Base-by-base conservation (phyloP, 257 asterid species). In the Eustoma russellianum region DNA sequence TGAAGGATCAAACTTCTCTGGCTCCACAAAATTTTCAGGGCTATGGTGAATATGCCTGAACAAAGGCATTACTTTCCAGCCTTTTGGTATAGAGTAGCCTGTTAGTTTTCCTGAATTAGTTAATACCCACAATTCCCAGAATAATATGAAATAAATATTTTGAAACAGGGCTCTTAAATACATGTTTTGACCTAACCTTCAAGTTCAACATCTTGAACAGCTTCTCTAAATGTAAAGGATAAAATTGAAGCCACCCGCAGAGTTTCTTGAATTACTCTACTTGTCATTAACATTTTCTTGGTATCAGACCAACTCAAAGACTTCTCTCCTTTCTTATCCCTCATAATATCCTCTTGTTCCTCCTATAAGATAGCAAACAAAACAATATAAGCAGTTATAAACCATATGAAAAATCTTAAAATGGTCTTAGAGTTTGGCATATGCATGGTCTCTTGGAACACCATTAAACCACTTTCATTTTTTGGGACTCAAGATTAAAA, bases 1-100 rank as follows among this genome's bases (percentile, higher is more conserved):
- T 62, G 95, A 87, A 52, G 98, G 98, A 70, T 91, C 92, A 73
- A 90, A 91, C 64, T 86, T 91, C 68, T 91, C 95, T 54, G 98
- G 98, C 65, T 91, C 94, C 7, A 83, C 67, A 67, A 83, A 91
- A 48, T 80, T 78, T 2, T 91, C 95, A 61, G 96, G 94, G 68
- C 80, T 83, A 63, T 87, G 98, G 50, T 91, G 98, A 53, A 91
- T 91, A 64, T 84, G 77, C 50, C 98, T 82, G 57, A 91, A 91
- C 9, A 91, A 93, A 52, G 98, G 98, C 46, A 91, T 61, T 3
- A 91, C 98, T 72, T 91, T 91, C 98, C 98, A 91, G 61, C 98
- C 98, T 75, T 83, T 87, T 28, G 95, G 98, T 60, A 90, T 89
- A 17, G 77, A 60, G 52, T 85, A 89, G 38, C 94, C 95, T 87